Evolutionary conservation across 2,329 filamentous ascomycete species (phyloP), one percentile per base, ranked within the genome.

Genomic region (Aspergillus candidus): DNA sequence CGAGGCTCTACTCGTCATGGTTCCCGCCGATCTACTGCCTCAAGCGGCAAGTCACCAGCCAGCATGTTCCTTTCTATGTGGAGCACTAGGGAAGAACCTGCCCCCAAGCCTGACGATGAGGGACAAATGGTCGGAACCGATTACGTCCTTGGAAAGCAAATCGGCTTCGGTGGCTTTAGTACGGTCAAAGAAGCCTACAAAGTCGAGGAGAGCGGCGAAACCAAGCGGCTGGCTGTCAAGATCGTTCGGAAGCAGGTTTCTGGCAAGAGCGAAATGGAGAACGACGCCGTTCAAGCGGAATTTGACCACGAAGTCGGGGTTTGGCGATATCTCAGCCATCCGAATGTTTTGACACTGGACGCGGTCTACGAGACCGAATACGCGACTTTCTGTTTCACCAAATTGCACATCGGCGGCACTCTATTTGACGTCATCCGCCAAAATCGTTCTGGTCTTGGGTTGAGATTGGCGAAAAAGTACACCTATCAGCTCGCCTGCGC

Each of bases 341-440:
- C 72, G 1, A 75, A 84, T 56, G 76, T 85, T 38, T 64, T 85
- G 27, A 75, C 77, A 0, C 70, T 85, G 6, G 72, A 83, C 46
- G 74, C 77, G 4, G 81, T 84, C 14, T 83, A 82, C 60, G 80
- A 82, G 51, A 82, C 79, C 11, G 77, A 82, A 36, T 82, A 77
- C 55, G 81, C 81, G n/a, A 84, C 80, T 0, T 84, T 82, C 51
- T 84, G 80, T 57, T 82, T 84, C 59, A 84, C 81, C 44, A 77
- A 77, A 45, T 63, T 84, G 43, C 80, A 79, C 51, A 75, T 76
- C 27, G 80, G 80, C 33, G 82, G 82, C 3, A 84, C 80, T 3
- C 68, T 85, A 7, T 82, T 80, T 53, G 81, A 84, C 49, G 58
- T 83, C 12, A 68, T 85, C 15, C 75, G 76, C 37, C 70, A 74